These are phyloP conservation scores for Pythium diclinum DNA, from an alignment of 352 stramenopile genomes.

Conservation along the genomic window DNA sequence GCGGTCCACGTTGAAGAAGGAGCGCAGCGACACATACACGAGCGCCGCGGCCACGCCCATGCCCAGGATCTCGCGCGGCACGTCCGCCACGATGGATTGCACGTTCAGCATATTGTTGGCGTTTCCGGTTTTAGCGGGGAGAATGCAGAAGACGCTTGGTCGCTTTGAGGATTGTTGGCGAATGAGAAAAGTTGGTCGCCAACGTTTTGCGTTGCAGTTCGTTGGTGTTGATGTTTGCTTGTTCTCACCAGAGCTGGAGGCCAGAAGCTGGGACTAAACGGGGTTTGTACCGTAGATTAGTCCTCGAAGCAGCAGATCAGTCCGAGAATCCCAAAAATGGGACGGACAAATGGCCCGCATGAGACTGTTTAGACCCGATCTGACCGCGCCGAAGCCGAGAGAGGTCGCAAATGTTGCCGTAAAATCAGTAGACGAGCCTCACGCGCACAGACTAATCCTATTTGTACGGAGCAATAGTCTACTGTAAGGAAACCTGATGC, in stretches of 20 bases:
- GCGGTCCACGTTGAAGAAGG: slow-evolving; percentile 69
- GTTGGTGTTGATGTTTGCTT: slow-evolving; percentile 4
- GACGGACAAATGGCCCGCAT: slow-evolving; percentile 18
- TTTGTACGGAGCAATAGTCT: slow-evolving; percentile 4
- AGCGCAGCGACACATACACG: slow-evolving; percentile 61
- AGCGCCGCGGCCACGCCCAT: slow-evolving; percentile 36
- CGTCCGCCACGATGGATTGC: slow-evolving; percentile 24
- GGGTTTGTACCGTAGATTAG: slow-evolving; percentile 23
- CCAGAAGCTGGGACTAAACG: slow-evolving; percentile 22
- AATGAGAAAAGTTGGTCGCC: slow-evolving; percentile 16
- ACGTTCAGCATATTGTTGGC: slow-evolving; percentile 27
- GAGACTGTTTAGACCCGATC: slow-evolving; percentile 19
- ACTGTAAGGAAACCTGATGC: slow-evolving; percentile 16
- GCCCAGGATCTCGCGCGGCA: slow-evolving; percentile 33
- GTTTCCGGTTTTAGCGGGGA: not conserved
- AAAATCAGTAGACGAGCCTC: slow-evolving; percentile 16
- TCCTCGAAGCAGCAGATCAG: not conserved
- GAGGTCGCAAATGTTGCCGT: not conserved
- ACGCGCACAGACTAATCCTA: slow-evolving; percentile 14
- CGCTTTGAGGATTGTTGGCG: slow-evolving; percentile 15
- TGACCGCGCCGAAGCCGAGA: slow-evolving; percentile 3
- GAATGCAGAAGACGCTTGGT: not conserved
- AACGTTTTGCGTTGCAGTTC: not conserved
- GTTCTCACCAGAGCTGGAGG: not conserved
- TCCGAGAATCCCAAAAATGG: slow-evolving; percentile 3